Conservation (phyloP, 2,329 filamentous ascomycete genomes). For the Exophiala sideris region DNA sequence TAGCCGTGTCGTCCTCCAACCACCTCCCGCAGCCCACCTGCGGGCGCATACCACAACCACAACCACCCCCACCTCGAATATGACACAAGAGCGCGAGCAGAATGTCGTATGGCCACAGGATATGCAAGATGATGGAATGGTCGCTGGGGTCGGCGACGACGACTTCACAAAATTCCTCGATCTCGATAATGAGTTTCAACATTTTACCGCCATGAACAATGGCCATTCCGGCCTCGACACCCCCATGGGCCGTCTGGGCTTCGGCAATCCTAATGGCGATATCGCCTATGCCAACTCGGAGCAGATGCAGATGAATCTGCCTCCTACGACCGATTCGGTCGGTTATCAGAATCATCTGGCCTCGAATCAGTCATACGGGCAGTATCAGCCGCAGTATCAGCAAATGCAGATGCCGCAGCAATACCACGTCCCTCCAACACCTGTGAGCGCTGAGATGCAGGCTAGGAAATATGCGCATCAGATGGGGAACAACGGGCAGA, state of each 20-base stretch:
- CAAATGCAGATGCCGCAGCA: constrained; percentile 29
- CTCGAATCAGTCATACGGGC: constrained; percentile 26
- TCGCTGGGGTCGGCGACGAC: constrained; percentile 40
- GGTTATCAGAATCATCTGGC: constrained; percentile 25
- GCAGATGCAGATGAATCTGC: constrained; percentile 30
- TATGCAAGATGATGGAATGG: constrained; percentile 39
- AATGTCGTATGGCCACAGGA: constrained; percentile 38
- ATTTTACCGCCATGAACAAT: constrained; percentile 38
- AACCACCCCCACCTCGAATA: constrained; percentile 12
- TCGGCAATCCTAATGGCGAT: constrained; percentile 30
- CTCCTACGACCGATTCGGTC: constrained; percentile 6
- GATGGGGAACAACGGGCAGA: constrained; percentile 38
- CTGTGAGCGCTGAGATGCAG: constrained; percentile 49
- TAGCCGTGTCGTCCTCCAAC: constrained; percentile 11
- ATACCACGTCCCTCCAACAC: constrained; percentile 42
- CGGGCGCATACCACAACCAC: background rate
- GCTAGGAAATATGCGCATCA: constrained; percentile 40
- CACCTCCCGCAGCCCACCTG: constrained; percentile 25
- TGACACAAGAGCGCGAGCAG: constrained; percentile 26
- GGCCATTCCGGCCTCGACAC: constrained; percentile 36
- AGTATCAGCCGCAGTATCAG: constrained; percentile 30
- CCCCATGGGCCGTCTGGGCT: constrained; percentile 38
- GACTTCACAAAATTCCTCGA: constrained; percentile 51
- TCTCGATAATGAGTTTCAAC: constrained; percentile 46
- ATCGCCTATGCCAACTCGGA: constrained; percentile 12